phyloP scores from a whole-genome alignment of 2,329 filamentous ascomycete genomes.

The Sclerotinia trifoliorum region DNA sequence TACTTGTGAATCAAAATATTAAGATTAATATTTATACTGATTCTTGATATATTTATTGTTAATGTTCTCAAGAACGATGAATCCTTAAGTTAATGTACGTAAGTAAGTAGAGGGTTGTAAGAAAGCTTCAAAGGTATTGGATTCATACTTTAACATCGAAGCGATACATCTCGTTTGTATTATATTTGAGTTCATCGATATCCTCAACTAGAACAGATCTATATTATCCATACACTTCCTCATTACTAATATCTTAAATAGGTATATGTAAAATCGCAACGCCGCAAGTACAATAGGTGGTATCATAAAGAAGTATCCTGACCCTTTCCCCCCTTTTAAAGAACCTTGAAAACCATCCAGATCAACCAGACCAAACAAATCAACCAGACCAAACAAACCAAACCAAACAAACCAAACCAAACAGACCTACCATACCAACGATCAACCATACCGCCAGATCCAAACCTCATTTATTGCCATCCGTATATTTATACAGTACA shows the following conservation, averaged over 20 bases:
- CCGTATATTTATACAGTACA: background rate
- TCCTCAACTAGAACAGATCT: background rate
- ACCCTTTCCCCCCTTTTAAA: background rate
- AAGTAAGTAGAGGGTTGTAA: no score
- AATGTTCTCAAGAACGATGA: no score
- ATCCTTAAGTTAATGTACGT: no score
- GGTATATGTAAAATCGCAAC: conserved; percentile 4
- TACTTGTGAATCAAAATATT: no score
- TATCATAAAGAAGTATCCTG: conserved; percentile 14
- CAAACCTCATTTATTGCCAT: background rate
- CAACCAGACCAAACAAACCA: background rate
- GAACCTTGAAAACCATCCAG: background rate
- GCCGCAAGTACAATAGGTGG: conserved; percentile 14
- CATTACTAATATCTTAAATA: background rate
- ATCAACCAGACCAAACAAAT: background rate
- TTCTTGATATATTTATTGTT: no score
- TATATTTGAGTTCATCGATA: no score
- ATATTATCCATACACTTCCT: background rate
- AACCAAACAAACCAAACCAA: background rate
- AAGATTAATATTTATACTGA: no score
- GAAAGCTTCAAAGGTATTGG: no score
- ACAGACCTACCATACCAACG: background rate
- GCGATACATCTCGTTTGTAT: background rate
- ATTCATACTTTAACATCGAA: background rate
- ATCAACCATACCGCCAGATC: background rate